Evolutionary conservation across 2,329 filamentous ascomycete genomes (phyloP).

Genomic region (Neofusicoccum ribis): DNA sequence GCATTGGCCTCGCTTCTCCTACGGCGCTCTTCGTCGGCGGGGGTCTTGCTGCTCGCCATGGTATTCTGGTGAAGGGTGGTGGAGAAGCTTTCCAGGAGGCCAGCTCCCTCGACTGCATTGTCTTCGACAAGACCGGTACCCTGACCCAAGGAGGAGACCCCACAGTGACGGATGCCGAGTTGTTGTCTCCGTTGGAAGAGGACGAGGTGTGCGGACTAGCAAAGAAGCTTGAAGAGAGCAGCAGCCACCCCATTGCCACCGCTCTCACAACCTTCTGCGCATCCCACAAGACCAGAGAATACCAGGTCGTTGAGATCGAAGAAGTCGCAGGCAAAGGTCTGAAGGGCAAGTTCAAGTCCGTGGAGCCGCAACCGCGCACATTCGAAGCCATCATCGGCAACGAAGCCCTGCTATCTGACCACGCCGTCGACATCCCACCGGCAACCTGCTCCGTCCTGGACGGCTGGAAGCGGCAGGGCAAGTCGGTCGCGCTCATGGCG

Average conservation of each 20-base stretch:
- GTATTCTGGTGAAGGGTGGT: constrained; percentile 80
- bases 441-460: constrained; percentile 29
- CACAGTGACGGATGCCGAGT: constrained; percentile 60
- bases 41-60: constrained; percentile 74
- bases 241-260: constrained; percentile 72
- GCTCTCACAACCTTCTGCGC: constrained; percentile 67
- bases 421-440: constrained; percentile 33
- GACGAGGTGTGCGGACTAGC: constrained; percentile 54
- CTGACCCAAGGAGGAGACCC: constrained; percentile 73
- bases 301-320: constrained; percentile 47
- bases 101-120: constrained; percentile 72
- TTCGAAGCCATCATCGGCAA: constrained; percentile 68
- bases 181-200: constrained; percentile 35
- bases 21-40: constrained; percentile 82
- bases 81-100: constrained; percentile 86
- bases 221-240: constrained; percentile 66
- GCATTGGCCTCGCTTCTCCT: constrained; percentile 79
- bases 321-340: constrained; percentile 74
- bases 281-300: constrained; percentile 24
- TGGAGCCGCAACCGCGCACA: constrained; percentile 25
- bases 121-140: constrained; percentile 89
- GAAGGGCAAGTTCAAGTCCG: constrained; percentile 53
- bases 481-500: constrained; percentile 45
- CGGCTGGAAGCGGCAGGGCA: constrained; percentile 43
- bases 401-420: constrained; percentile 62